Conservation (phyloP, 108 stramenopile species). For the Skeletonema tropicum region DNA sequence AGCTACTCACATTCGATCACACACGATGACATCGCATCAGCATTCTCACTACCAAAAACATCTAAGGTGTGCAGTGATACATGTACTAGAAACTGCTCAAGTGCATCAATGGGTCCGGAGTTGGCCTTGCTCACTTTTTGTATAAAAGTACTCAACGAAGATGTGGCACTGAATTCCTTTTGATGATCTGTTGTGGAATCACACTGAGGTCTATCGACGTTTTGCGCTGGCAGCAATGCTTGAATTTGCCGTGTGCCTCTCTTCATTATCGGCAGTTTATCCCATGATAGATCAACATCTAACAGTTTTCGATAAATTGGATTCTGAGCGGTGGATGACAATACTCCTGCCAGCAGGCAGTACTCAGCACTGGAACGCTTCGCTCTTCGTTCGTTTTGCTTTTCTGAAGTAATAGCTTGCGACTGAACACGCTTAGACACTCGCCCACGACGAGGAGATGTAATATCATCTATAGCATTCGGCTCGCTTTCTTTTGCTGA, state of each 20-base stretch:
- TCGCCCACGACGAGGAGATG: slow-evolving; percentile 42
- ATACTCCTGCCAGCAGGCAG: slow-evolving; percentile 62
- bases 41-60: slow-evolving; percentile 57
- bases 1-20: slow-evolving; percentile 60
- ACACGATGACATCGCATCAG: slow-evolving; percentile 54
- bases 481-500: slow-evolving; percentile 4
- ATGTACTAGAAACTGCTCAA: slow-evolving; percentile 61
- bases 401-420: slow-evolving; percentile 68
- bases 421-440: slow-evolving; percentile 76
- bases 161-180: not conserved
- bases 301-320: slow-evolving; percentile 21
- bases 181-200: not conserved
- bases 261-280: slow-evolving; percentile 18
- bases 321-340: slow-evolving; percentile 56
- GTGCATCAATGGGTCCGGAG: slow-evolving; percentile 65
- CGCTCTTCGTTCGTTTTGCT: slow-evolving; percentile 44
- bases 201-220: slow-evolving; percentile 9
- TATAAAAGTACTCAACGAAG: slow-evolving; percentile 58
- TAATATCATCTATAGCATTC: not conserved
- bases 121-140: slow-evolving; percentile 51
- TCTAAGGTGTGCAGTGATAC: slow-evolving; percentile 59
- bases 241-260: slow-evolving; percentile 1
- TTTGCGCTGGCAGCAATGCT: not conserved
- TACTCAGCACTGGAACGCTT: slow-evolving; percentile 49
- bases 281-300: slow-evolving; percentile 24